Evolutionary conservation across 768 basidiomycete species (phyloP), one percentile per base, ranked within the genome.

Genomic region (Tephrocybe sp.): DNA sequence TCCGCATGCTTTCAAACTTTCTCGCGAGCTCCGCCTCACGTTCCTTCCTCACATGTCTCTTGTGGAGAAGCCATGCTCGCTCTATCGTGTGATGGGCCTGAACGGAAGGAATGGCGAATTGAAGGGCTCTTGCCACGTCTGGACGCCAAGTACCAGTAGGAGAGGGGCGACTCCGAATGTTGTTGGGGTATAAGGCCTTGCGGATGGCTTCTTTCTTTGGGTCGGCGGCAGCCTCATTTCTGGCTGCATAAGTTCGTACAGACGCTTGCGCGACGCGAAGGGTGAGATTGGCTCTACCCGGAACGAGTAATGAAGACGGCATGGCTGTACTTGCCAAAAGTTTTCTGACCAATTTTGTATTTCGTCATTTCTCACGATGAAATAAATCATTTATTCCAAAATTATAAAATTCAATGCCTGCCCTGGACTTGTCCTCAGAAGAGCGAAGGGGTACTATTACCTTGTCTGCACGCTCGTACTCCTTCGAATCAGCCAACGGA

Each of bases 21-120:
- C 84, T 77, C 49, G 73, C 70, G 53, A 90, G 63, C 61, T 91
- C 88, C 29, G 74, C 80, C 23, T 84, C 78, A 38, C 88, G 77
- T 53, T 76, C 72, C 61, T 86, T 81, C 34, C 94, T 81, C 31
- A 84, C 52, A 60, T 89, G 84, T 24, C 94, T 79, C 56, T 80
- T 77, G 69, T 91, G 83, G 10, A 97, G 76, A 44, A 84, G 71
- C 88, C 89, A 97, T 3, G 94, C 94, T 25, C 94, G 82, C 56
- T 91, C 86, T 45, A 97, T 93, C 2, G 92, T 97, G 54, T 92
- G 80, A 69, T 97, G 91, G 0, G 90, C 92, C 65, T 95, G 92
- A 4, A 76, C 79, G 3, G 90, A 91, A 11, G 91, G 91, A 44
- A 97, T 86, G n/a, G 90, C 90, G 46, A 77, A 78, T 56, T 88